phyloP scores from a whole-genome alignment of 352 stramenopile genomes.

The Pythium phragmiticola region DNA sequence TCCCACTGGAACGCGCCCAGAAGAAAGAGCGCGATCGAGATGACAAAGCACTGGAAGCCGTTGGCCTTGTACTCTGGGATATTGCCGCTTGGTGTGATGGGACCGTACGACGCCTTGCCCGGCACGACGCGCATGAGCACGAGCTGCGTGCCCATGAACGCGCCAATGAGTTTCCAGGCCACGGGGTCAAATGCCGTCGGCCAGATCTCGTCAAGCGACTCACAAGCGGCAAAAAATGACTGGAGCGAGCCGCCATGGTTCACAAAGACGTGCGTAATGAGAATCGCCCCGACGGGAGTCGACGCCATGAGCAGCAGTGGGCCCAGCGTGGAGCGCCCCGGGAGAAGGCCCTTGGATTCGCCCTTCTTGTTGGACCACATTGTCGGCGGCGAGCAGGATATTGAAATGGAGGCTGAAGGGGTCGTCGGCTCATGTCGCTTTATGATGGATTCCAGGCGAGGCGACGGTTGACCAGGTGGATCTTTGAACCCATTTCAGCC shows the following conservation, averaged over 20 bases:
- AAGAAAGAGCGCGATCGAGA: constrained; percentile 83
- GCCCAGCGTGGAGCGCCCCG: constrained; percentile 75
- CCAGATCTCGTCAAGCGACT: constrained; percentile 75
- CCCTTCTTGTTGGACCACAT: constrained; percentile 77
- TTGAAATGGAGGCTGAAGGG: constrained; percentile 6
- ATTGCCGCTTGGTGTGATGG: constrained; percentile 86
- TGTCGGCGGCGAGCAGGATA: background rate
- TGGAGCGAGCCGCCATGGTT: constrained; percentile 43
- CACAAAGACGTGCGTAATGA: constrained; percentile 83
- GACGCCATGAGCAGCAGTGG: constrained; percentile 87
- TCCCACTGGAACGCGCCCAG: constrained; percentile 46
- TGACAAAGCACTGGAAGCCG: constrained; percentile 89
- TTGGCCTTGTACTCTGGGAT: constrained; percentile 92
- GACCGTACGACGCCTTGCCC: constrained; percentile 84
- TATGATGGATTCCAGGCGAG: background rate
- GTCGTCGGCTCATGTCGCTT: background rate
- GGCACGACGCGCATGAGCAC: constrained; percentile 89
- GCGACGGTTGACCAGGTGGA: background rate
- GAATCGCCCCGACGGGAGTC: constrained; percentile 81
- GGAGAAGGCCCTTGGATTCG: constrained; percentile 72
- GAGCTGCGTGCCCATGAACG: constrained; percentile 89
- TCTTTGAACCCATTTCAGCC: background rate
- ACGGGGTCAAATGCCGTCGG: constrained; percentile 78
- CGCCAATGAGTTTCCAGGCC: constrained; percentile 89
- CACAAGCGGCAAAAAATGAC: constrained; percentile 36